Conservation (phyloP, 495 filamentous ascomycete species). For the Neurospora cerealis region DNA sequence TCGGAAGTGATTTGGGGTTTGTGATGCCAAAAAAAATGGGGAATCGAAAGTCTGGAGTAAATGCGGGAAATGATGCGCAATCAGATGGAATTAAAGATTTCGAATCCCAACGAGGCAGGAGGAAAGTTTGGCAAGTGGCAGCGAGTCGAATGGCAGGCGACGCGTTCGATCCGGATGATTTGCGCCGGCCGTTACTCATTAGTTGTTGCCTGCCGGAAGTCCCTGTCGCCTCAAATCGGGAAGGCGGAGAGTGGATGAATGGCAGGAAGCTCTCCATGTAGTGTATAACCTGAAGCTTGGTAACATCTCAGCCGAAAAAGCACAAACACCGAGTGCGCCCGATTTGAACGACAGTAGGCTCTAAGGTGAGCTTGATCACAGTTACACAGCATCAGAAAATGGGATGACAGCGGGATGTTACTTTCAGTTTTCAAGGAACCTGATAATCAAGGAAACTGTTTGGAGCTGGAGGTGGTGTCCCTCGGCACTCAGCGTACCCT, state of each 20-base stretch:
- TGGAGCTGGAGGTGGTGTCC: neutral
- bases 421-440: neutral
- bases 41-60: neutral
- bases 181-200: neutral
- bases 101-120: neutral
- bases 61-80: neutral
- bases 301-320: neutral
- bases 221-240: neutral
- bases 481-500: neutral
- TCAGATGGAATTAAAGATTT: neutral
- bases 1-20: neutral
- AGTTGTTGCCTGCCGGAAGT: neutral
- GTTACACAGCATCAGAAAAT: neutral
- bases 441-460: neutral
- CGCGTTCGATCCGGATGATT: neutral
- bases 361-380: neutral
- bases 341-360: neutral
- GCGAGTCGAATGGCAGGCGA: neutral
- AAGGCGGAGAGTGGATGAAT: neutral
- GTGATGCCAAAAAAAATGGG: constrained; percentile 1
- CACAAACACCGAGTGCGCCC: neutral
- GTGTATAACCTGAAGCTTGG: neutral
- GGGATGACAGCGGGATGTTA: neutral
- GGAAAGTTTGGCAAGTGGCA: neutral
- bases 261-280: neutral